A percentile compares a stretch with the other conserved stretches of the same genome.
These are phyloP conservation scores for Aspergillus tamarii DNA, from an alignment of 2,329 filamentous ascomycete genomes.

Conservation along the genomic window DNA sequence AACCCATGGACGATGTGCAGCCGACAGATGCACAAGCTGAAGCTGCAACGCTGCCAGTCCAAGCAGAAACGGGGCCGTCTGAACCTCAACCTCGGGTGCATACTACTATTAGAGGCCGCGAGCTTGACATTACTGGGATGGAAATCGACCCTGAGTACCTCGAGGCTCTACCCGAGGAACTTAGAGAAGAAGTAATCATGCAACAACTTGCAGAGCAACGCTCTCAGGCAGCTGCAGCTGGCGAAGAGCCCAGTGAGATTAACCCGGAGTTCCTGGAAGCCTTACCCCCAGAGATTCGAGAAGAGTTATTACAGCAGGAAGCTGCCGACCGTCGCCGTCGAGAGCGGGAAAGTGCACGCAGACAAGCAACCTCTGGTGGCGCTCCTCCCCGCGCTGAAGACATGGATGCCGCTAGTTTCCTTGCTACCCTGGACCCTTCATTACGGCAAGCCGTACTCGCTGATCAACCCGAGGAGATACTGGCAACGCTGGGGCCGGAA, in stretches of 20 bases:
- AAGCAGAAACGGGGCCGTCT: constrained; percentile 51
- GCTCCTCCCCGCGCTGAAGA: constrained; percentile 66
- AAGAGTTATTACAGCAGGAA: constrained; percentile 90
- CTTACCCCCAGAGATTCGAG: constrained; percentile 83
- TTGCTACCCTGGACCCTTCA: constrained; percentile 83
- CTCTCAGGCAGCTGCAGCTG: constrained; percentile 70
- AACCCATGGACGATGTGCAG: constrained; percentile 79
- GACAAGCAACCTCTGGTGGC: constrained; percentile 59
- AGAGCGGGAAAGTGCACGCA: constrained; percentile 78
- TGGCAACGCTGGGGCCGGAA: constrained; percentile 81
- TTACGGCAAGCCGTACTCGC: constrained; percentile 85
- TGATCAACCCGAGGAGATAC: constrained; percentile 86
- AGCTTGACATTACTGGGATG: constrained; percentile 90
- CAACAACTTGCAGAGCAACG: constrained; percentile 83
- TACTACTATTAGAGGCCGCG: constrained; percentile 81
- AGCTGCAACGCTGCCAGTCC: constrained; percentile 35
- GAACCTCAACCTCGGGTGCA: constrained; percentile 66
- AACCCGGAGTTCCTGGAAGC: constrained; percentile 94
- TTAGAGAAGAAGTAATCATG: constrained; percentile 93
- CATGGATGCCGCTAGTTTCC: constrained; percentile 90
- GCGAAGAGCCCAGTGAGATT: constrained; percentile 68
- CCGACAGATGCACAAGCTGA: constrained; percentile 45
- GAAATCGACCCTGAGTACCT: constrained; percentile 95
- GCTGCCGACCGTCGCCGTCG: constrained; percentile 84
- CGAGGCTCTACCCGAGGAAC: constrained; percentile 94